A percentile compares a stretch with the other conserved stretches of the same genome.
phyloP scores from a whole-genome alignment of 2,329 filamentous ascomycete genomes.

The Didymella keratinophila region DNA sequence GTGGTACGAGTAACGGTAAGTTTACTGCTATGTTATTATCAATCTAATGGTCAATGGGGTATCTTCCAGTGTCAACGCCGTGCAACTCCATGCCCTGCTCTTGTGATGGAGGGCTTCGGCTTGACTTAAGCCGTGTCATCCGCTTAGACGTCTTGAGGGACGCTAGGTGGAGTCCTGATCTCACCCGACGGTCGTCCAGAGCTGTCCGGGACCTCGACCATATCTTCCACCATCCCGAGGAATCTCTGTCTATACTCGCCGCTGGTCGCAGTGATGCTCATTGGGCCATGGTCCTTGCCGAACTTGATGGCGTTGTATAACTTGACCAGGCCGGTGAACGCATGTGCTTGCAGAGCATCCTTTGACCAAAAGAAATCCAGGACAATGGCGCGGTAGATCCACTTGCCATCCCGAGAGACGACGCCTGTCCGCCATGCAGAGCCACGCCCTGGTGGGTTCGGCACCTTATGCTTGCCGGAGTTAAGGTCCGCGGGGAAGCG shows the following conservation, averaged over 20 bases:
- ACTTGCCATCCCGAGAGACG: conserved; percentile 67
- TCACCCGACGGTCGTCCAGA: conserved; percentile 43
- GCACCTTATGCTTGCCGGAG: conserved; percentile 29
- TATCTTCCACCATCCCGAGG: conserved; percentile 58
- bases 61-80: conserved; percentile 6
- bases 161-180: conserved; percentile 29
- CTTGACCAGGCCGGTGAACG: conserved; percentile 71
- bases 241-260: conserved; percentile 71
- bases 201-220: conserved; percentile 47
- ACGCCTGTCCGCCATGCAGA: conserved; percentile 69
- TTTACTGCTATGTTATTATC: neutral
- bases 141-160: conserved; percentile 19
- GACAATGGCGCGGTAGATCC: conserved; percentile 71
- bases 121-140: neutral
- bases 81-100: neutral
- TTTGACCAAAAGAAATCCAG: conserved; percentile 83
- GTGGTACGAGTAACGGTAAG: neutral
- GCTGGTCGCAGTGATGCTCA: conserved; percentile 76
- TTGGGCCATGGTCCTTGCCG: conserved; percentile 70
- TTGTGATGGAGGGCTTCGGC: neutral
- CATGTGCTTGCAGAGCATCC: conserved; percentile 70
- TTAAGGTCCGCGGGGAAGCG: conserved; percentile 58
- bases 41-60: neutral
- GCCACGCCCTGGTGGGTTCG: conserved; percentile 43
- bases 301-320: conserved; percentile 63